Conservation (phyloP, 345 rosid genomes). For the Aquilaria malaccensis region DNA sequence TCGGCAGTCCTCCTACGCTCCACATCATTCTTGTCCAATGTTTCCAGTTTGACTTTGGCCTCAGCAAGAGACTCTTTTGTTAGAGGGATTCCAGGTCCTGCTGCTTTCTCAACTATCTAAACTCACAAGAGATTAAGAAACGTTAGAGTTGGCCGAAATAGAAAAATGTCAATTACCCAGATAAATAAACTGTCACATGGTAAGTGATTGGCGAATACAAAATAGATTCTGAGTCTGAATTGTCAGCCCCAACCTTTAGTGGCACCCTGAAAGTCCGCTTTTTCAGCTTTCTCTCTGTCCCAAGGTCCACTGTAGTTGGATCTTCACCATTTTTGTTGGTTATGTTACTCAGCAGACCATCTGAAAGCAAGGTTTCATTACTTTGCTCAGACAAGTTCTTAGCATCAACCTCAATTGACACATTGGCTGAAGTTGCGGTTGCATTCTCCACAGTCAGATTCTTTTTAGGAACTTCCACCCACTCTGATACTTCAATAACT, state of each 20-base stretch:
- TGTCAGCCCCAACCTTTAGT: conserved; percentile 51
- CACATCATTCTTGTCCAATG: conserved; percentile 73
- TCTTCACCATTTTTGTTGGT: conserved; percentile 38
- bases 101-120: conserved; percentile 72
- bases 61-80: conserved; percentile 58
- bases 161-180: background rate
- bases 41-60: conserved; percentile 71
- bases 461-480: conserved; percentile 95
- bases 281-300: conserved; percentile 73
- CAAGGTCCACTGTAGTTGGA: conserved; percentile 37
- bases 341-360: conserved; percentile 30
- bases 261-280: conserved; percentile 77
- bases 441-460: conserved; percentile 57
- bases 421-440: conserved; percentile 44
- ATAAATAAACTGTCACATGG: background rate
- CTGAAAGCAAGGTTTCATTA: conserved; percentile 38
- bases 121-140: conserved; percentile 6
- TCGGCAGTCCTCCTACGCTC: conserved; percentile 95
- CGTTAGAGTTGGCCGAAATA: background rate
- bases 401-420: conserved; percentile 42
- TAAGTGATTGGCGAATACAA: too few relatives aligned
- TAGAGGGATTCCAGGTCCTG: conserved; percentile 72
- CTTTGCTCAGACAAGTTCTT: conserved; percentile 45
- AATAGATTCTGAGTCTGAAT: background rate
- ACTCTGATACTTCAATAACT: conserved; percentile 85